These are phyloP conservation scores for Aspergillus arachidicola DNA, from an alignment of 2,329 filamentous ascomycete genomes.

Conservation along the genomic window DNA sequence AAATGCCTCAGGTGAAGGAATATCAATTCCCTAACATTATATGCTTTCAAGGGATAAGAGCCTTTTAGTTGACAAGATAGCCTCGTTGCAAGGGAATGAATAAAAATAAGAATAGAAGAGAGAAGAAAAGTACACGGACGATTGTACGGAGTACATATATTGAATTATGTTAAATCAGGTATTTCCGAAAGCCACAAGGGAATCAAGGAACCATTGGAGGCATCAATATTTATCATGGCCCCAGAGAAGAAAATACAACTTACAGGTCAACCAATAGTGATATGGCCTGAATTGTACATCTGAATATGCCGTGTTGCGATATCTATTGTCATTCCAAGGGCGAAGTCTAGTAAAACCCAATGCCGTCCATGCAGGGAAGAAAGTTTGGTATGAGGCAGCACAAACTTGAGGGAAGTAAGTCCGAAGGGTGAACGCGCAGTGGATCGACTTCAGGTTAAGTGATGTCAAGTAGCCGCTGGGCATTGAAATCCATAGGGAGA, in stretches of 20 bases:
- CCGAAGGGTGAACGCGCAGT: background rate
- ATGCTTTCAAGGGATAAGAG: background rate
- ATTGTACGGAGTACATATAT: background rate
- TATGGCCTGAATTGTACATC: background rate
- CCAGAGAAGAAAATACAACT: background rate
- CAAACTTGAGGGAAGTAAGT: background rate
- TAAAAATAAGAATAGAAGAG: background rate
- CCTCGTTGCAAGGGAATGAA: background rate
- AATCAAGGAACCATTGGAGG: background rate
- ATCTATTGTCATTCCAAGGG: background rate
- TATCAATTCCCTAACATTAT: background rate
- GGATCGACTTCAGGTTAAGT: background rate
- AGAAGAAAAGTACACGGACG: background rate
- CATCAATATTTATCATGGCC: background rate
- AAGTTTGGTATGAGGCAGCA: background rate
- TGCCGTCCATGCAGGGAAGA: background rate
- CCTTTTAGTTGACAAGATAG: background rate
- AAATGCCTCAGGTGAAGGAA: background rate
- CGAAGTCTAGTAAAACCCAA: background rate
- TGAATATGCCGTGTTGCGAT: background rate
- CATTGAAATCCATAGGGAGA: background rate
- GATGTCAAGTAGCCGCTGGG: background rate
- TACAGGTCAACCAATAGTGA: background rate
- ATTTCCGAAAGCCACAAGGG: background rate
- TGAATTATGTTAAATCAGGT: background rate